phyloP scores from a whole-genome alignment of 2,329 filamentous ascomycete species.

The Juglanconis sp. region DNA sequence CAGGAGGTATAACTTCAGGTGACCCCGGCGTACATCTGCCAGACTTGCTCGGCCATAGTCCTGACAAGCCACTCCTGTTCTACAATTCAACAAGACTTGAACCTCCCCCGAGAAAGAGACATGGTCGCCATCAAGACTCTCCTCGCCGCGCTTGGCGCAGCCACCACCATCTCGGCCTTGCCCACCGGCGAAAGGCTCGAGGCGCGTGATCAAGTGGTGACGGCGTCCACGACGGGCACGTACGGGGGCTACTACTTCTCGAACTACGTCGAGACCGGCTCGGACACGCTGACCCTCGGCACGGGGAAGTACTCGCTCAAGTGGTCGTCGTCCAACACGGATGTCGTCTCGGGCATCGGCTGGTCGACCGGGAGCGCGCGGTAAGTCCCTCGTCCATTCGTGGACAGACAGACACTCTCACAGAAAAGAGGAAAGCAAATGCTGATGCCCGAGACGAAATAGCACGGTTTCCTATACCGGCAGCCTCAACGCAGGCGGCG shows the following conservation, averaged over 20 bases:
- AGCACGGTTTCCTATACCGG: slow-evolving; percentile 5
- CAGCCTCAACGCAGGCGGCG: background rate
- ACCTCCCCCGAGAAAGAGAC: background rate
- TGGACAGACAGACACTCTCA: background rate
- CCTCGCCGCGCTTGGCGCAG: background rate
- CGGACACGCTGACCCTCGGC: slow-evolving; percentile 1
- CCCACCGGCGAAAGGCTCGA: slow-evolving; percentile 6
- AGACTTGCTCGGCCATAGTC: no score
- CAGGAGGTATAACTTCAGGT: background rate
- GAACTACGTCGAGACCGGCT: slow-evolving; percentile 6
- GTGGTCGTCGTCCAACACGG: slow-evolving; percentile 9
- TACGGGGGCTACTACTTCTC: slow-evolving; percentile 4
- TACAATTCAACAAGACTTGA: background rate
- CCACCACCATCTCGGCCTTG: background rate
- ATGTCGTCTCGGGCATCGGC: slow-evolving; percentile 8
- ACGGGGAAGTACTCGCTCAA: slow-evolving; percentile 5
- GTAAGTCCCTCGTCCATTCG: background rate
- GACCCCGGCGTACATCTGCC: no score
- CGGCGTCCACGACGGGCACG: background rate
- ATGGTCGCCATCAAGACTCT: slow-evolving; percentile 3
- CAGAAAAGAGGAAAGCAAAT: background rate
- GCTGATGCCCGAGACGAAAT: background rate
- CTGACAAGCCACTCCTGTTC: background rate
- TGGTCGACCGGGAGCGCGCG: slow-evolving; percentile 9
- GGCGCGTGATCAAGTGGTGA: background rate